phyloP scores from a whole-genome alignment of 192 early-diverging fungal genomes.

The Haplosporangium gracile region DNA sequence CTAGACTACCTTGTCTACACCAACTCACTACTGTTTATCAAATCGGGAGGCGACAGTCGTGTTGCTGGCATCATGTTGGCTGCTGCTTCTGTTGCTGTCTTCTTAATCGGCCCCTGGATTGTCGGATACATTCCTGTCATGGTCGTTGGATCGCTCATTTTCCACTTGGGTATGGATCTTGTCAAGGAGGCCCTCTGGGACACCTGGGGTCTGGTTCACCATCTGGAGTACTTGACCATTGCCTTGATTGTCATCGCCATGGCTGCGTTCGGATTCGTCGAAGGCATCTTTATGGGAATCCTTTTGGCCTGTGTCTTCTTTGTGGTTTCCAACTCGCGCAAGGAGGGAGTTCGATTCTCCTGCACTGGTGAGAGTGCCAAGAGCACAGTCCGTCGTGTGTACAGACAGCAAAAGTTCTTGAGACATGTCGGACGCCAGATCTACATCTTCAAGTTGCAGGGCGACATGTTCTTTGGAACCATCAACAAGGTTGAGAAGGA shows the following conservation, averaged over 20 bases:
- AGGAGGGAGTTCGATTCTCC: conserved; percentile 72
- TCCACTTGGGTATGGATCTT: conserved; percentile 95
- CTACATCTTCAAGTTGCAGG: conserved; percentile 90
- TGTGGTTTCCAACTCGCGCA: conserved; percentile 81
- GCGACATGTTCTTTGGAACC: conserved; percentile 98
- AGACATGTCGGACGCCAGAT: conserved; percentile 88
- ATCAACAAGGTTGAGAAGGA: conserved; percentile 84
- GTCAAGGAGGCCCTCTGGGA: conserved; percentile 92
- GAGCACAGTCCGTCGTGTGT: conserved; percentile 90
- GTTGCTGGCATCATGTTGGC: conserved; percentile 91
- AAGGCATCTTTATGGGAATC: conserved; percentile 96
- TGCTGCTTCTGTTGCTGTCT: conserved; percentile 77
- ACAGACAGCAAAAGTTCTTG: conserved; percentile 90
- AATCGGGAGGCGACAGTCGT: conserved; percentile 89
- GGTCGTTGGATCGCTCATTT: conserved; percentile 95
- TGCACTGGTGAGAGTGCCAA: conserved; percentile 78
- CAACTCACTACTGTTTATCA: conserved; percentile 93
- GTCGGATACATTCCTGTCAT: conserved; percentile 95
- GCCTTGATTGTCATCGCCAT: conserved; percentile 86
- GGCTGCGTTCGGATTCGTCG: conserved; percentile 95
- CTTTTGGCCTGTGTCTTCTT: conserved; percentile 96
- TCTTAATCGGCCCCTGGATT: conserved; percentile 87
- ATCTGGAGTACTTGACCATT: conserved; percentile 93
- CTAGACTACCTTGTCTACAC: conserved; percentile 93
- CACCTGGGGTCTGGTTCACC: conserved; percentile 86